Evolutionary conservation across 805 yeast genomes (phyloP).

Genomic region (Metschnikowia aberdeeniae): DNA sequence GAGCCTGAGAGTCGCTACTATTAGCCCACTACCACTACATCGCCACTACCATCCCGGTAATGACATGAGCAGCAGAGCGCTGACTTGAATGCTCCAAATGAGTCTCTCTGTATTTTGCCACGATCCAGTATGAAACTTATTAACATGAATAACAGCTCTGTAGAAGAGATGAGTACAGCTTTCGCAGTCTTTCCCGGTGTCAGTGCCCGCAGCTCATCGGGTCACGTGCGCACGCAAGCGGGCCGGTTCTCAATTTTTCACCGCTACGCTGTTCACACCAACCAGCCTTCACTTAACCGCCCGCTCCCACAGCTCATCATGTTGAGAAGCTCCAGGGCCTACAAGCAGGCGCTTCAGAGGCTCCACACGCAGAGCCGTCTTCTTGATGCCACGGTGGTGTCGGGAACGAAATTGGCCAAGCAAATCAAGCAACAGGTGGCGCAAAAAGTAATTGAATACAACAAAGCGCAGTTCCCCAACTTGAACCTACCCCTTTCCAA

Average conservation of each 20-base stretch:
- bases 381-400: constrained; percentile 34
- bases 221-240: constrained; percentile 2
- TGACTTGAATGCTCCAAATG: no score
- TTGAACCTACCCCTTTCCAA: constrained; percentile 15
- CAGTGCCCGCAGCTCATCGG: neutral
- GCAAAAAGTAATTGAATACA: constrained; percentile 36
- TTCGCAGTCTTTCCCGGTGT: no score
- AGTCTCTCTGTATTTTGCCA: no score
- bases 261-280: neutral
- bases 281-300: neutral
- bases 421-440: constrained; percentile 35
- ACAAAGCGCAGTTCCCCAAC: constrained; percentile 26
- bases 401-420: constrained; percentile 42
- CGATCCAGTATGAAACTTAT: no score
- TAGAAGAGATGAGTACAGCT: no score
- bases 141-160: no score
- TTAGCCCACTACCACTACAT: no score
- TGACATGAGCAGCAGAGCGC: no score
- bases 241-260: constrained; percentile 1
- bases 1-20: neutral
- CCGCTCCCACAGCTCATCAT: constrained; percentile 1
- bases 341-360: constrained; percentile 8
- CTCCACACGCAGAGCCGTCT: constrained; percentile 13
- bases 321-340: constrained; percentile 13
- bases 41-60: neutral